Evolutionary conservation across 2,329 filamentous ascomycete species (phyloP).

Genomic region (Ambrosiella xylebori): DNA sequence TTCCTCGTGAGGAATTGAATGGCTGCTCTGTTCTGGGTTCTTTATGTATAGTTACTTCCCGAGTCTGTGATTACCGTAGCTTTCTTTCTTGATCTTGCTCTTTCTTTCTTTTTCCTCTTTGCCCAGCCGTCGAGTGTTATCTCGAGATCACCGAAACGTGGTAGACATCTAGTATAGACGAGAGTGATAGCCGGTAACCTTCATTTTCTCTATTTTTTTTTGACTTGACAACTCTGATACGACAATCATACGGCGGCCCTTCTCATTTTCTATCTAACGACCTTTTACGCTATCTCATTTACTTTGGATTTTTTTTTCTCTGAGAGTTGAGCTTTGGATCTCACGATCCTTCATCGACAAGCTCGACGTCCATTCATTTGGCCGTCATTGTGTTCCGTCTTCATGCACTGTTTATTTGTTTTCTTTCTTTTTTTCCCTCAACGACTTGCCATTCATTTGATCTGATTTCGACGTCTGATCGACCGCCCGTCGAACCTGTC

Average conservation of each 20-base stretch:
- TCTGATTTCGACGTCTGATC: neutral
- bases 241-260: neutral
- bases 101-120: neutral
- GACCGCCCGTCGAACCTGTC: neutral
- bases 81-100: neutral
- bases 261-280: neutral
- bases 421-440: slow-evolving; percentile 1
- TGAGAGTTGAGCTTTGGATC: slow-evolving; percentile 7
- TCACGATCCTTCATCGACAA: neutral
- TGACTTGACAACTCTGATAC: neutral
- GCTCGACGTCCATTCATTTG: slow-evolving; percentile 13
- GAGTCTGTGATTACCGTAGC: neutral
- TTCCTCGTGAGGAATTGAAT: neutral
- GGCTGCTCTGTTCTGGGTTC: neutral
- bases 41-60: neutral
- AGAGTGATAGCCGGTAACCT: neutral
- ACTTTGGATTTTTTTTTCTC: neutral
- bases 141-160: neutral
- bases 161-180: neutral
- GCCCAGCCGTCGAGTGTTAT: slow-evolving; percentile 1
- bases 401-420: neutral
- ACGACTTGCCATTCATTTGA: neutral
- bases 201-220: neutral
- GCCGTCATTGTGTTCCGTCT: neutral
- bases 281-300: neutral